These are phyloP conservation scores for Zygoascus biomembranicola DNA, from an alignment of 805 yeast species.

Conservation along the genomic window DNA sequence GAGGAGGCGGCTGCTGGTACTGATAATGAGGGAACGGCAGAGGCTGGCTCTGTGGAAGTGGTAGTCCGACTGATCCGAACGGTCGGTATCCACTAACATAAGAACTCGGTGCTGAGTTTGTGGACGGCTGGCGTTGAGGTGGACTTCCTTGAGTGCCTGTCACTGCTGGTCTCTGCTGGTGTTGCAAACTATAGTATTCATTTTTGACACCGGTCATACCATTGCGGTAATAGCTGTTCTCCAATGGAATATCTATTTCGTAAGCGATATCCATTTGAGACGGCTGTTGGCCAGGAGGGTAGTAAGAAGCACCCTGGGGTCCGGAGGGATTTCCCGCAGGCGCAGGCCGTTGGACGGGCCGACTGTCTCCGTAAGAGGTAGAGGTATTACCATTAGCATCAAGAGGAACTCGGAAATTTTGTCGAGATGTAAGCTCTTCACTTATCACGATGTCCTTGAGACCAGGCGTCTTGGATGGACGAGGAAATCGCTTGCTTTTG, in stretches of 20 bases:
- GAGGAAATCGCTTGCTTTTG: constrained; percentile 40
- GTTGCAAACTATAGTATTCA: background rate
- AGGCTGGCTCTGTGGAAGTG: constrained; percentile 6
- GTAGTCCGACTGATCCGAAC: constrained; percentile 11
- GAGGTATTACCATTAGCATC: constrained; percentile 10
- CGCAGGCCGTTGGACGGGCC: background rate
- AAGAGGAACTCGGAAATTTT: constrained; percentile 29
- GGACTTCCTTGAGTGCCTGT: background rate
- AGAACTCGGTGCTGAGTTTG: background rate
- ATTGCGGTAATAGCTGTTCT: background rate
- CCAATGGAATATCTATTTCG: constrained; percentile 4
- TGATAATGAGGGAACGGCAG: constrained; percentile 2
- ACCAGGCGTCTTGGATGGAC: constrained; percentile 48
- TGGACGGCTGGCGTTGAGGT: background rate
- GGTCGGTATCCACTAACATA: constrained; percentile 13
- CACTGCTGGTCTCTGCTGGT: background rate
- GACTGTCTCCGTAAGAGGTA: background rate
- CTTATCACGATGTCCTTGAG: constrained; percentile 40
- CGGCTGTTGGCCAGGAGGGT: background rate
- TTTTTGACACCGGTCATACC: background rate
- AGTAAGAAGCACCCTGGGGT: background rate
- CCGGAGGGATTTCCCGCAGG: background rate
- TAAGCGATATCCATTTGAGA: background rate
- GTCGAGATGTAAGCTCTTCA: constrained; percentile 28
- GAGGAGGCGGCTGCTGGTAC: constrained; percentile 1